These are phyloP conservation scores for Stemphylium vesicarium DNA, from an alignment of 2,329 filamentous ascomycete species.

Conservation along the genomic window DNA sequence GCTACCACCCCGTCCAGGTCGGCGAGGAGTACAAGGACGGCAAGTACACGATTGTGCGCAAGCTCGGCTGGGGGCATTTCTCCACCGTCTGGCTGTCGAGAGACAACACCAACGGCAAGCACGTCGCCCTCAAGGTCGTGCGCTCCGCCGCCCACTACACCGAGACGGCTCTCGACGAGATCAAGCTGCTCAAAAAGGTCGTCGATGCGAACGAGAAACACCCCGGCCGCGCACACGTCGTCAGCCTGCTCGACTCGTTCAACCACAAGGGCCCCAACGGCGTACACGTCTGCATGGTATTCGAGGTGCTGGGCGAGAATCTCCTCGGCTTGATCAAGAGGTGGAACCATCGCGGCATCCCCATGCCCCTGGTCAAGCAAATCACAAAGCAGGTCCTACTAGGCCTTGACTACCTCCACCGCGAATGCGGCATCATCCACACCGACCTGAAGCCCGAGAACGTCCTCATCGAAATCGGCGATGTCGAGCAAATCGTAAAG, in stretches of 20 bases:
- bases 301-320: constrained; percentile 96
- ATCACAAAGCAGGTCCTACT: constrained; percentile 98
- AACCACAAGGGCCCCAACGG: constrained; percentile 97
- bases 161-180: constrained; percentile 98
- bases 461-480: constrained; percentile 97
- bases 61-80: constrained; percentile 98
- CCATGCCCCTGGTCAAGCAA: constrained; percentile 95
- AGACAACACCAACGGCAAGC: constrained; percentile 87
- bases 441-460: constrained; percentile 98
- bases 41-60: constrained; percentile 94
- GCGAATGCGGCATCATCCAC: constrained; percentile 98
- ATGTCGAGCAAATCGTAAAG: constrained; percentile 98
- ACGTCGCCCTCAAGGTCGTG: constrained; percentile 97
- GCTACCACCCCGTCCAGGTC: constrained; percentile 92
- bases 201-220: constrained; percentile 94
- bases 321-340: constrained; percentile 93
- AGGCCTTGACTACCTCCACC: constrained; percentile 93
- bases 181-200: constrained; percentile 96
- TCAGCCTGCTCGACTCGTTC: constrained; percentile 94
- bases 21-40: constrained; percentile 98
- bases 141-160: constrained; percentile 98
- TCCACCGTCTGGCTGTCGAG: constrained; percentile 90
- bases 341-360: constrained; percentile 97
- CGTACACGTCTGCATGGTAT: constrained; percentile 98
- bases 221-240: constrained; percentile 91